Conservation (phyloP, 768 basidiomycete genomes). For the Mycena capillaripes region DNA sequence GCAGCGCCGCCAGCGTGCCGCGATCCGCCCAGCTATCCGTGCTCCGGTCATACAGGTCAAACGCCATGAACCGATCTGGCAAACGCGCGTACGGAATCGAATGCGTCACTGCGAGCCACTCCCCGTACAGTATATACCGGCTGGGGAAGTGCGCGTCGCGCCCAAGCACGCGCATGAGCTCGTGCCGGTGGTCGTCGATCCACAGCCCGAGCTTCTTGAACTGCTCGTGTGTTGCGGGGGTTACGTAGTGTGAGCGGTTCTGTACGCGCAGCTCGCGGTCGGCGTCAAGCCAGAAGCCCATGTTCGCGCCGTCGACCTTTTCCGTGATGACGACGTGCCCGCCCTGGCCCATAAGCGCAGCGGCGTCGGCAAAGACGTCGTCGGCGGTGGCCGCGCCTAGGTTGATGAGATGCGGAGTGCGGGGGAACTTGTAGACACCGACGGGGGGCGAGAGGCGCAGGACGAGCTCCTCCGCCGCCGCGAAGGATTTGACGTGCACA, state of each 20-base stretch:
- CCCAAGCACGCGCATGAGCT: conserved; percentile 58
- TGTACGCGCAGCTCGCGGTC: conserved; percentile 66
- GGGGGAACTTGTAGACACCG: conserved; percentile 68
- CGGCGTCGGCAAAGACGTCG: conserved; percentile 53
- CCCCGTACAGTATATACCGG: conserved; percentile 72
- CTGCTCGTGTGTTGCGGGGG: conserved; percentile 68
- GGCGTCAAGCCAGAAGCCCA: conserved; percentile 71
- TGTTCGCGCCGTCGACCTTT: conserved; percentile 77
- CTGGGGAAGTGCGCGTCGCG: conserved; percentile 67
- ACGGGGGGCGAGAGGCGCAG: conserved; percentile 57
- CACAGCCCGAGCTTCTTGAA: conserved; percentile 71
- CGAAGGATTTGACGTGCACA: conserved; percentile 62
- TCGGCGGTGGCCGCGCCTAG: conserved; percentile 69
- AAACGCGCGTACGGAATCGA: conserved; percentile 70
- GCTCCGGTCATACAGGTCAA: conserved; percentile 70
- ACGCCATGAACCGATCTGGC: conserved; percentile 70
- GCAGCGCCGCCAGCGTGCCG: conserved; percentile 47
- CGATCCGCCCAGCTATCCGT: conserved; percentile 57
- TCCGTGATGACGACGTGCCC: conserved; percentile 67
- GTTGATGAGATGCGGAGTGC: conserved; percentile 71
- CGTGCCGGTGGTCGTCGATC: conserved; percentile 64
- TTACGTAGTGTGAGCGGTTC: conserved; percentile 74
- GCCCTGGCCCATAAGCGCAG: conserved; percentile 24
- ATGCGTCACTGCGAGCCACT: conserved; percentile 75
- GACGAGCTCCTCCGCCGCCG: conserved; percentile 64